Percentiles rank a stretch among this genome's conserved stretches.
phyloP scores from a whole-genome alignment of 164 flowering plant species.

The Umbellularia californica region DNA sequence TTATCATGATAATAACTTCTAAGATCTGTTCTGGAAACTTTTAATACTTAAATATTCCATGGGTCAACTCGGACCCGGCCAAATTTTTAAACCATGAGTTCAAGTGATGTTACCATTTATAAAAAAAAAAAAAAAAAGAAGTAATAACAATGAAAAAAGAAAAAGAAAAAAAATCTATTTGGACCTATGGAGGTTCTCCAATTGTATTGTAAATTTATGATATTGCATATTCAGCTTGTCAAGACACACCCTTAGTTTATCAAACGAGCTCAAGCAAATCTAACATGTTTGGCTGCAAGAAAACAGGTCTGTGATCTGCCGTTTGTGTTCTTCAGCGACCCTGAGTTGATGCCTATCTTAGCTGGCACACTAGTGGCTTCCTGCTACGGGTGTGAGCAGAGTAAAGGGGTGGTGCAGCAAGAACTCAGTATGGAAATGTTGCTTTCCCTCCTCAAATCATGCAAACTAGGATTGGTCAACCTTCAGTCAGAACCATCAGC shows the following conservation, averaged over 20 bases:
- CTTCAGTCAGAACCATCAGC: conserved; percentile 22
- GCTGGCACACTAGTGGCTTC: conserved; percentile 83
- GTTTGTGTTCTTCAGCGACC: conserved; percentile 87
- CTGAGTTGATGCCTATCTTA: conserved; percentile 77
- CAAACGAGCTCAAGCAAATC: conserved; percentile 6
- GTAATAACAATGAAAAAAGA: too few relatives aligned
- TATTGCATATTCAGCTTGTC: not conserved
- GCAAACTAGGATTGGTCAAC: conserved; percentile 42
- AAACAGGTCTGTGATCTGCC: conserved; percentile 92
- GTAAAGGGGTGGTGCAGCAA: conserved; percentile 72
- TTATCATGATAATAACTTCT: too few relatives aligned
- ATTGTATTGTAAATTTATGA: too few relatives aligned
- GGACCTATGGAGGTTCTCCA: not conserved
- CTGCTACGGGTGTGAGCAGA: conserved; percentile 85
- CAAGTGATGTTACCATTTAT: too few relatives aligned
- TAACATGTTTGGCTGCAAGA: conserved; percentile 14
- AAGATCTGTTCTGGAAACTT: too few relatives aligned
- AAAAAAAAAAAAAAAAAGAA: too few relatives aligned
- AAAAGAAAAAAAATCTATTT: too few relatives aligned
- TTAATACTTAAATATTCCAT: too few relatives aligned
- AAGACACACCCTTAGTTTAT: not conserved
- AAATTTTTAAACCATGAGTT: too few relatives aligned
- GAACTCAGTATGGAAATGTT: conserved; percentile 91
- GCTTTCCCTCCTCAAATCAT: conserved; percentile 66
- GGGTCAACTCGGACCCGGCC: too few relatives aligned